Evolutionary conservation across 495 filamentous ascomycete species (phyloP).

Genomic region (Penicillium desertorum): DNA sequence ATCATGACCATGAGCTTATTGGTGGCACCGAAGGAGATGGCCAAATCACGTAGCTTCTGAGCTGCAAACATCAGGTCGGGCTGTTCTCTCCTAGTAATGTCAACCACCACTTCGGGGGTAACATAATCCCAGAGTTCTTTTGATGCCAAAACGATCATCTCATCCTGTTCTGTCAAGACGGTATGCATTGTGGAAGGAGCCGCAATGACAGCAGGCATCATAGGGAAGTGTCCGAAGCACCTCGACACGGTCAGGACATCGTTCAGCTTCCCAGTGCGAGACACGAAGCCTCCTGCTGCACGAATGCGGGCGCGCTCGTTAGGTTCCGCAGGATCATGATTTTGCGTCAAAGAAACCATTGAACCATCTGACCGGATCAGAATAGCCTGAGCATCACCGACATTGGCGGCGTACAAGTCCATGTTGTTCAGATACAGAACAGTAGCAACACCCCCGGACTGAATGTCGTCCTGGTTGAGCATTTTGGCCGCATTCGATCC

Average conservation of each 20-base stretch:
- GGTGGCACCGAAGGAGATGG: constrained; percentile 88
- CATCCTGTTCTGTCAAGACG: constrained; percentile 83
- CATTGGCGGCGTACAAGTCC: constrained; percentile 91
- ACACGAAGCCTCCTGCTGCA: constrained; percentile 93
- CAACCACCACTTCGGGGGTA: constrained; percentile 82
- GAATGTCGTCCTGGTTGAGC: constrained; percentile 81
- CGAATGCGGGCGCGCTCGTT: constrained; percentile 85
- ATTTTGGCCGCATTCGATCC: constrained; percentile 67
- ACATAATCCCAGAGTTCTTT: constrained; percentile 94
- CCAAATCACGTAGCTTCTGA: constrained; percentile 91
- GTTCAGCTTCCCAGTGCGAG: constrained; percentile 88
- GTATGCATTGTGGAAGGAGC: constrained; percentile 80
- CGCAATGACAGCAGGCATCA: constrained; percentile 91
- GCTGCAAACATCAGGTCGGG: constrained; percentile 93
- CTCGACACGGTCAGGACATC: constrained; percentile 87
- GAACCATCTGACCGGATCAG: constrained; percentile 84
- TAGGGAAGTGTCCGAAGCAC: constrained; percentile 89
- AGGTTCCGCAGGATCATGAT: constrained; percentile 86
- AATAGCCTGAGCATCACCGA: constrained; percentile 92
- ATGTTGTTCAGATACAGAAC: constrained; percentile 85
- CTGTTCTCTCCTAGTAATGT: constrained; percentile 80
- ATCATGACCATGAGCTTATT: constrained; percentile 99
- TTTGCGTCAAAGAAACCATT: constrained; percentile 75
- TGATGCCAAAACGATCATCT: constrained; percentile 88
- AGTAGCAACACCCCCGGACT: constrained; percentile 87